Percentiles rank a stretch among this genome's conserved stretches.
Conservation (phyloP, 441 rosid species). For the Capsella rubella region DNA sequence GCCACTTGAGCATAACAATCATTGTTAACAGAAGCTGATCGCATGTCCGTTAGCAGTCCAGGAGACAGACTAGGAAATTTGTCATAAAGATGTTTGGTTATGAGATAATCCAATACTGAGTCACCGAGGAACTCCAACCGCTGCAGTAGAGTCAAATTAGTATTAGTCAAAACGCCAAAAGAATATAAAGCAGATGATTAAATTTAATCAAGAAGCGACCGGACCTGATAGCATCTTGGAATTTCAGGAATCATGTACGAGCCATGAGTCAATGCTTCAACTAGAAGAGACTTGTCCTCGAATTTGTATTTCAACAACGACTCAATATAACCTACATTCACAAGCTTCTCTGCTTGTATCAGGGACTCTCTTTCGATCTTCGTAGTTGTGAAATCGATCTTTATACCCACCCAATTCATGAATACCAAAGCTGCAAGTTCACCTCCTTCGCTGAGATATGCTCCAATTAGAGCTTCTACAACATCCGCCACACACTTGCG, state of each 20-base stretch:
- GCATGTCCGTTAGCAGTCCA: constrained; percentile 80
- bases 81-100: constrained; percentile 63
- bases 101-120: constrained; percentile 77
- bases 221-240: constrained; percentile 92
- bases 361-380: constrained; percentile 47
- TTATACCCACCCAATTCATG: constrained; percentile 78
- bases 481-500: constrained; percentile 79
- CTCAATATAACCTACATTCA: constrained; percentile 59
- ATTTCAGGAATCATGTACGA: constrained; percentile 92
- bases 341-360: constrained; percentile 51
- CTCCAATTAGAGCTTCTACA: constrained; percentile 90
- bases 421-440: constrained; percentile 67
- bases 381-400: constrained; percentile 52
- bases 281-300: constrained; percentile 65
- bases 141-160: constrained; percentile 48
- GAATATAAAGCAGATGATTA: not conserved
- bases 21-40: constrained; percentile 94
- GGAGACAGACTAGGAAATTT: constrained; percentile 73
- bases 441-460: constrained; percentile 78
- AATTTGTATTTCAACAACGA: constrained; percentile 67
- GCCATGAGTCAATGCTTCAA: constrained; percentile 96
- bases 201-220: constrained; percentile 11
- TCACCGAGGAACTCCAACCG: constrained; percentile 97
- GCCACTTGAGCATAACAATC: constrained; percentile 79
- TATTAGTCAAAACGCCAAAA: not conserved